Evolutionary conservation across 441 rosid species (phyloP), one percentile per base, ranked within the genome.

Genomic region (Breynia disticha): DNA sequence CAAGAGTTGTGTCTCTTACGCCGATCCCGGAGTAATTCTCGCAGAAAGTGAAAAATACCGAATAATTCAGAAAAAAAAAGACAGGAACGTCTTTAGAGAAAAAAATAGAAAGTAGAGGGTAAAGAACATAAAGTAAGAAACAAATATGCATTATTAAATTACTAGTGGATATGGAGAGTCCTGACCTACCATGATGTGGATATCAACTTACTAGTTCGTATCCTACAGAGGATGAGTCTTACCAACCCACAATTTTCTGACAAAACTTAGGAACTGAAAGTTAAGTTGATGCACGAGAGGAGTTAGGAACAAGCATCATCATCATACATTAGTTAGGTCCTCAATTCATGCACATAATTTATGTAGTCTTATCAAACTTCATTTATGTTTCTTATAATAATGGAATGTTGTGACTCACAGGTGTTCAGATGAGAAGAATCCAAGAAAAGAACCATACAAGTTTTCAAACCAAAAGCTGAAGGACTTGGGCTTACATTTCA

Each of bases 351-450:
- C n/a, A 28, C 35, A 28, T 28, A 28, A 4, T 1, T 28, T 28
- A 28, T 0, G 35, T 28, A 28, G 8, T 28, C 35, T 4, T 28
- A 28, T 4, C 4, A 28, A 28, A 28, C 35, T 28, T 28, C 8
- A 28, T 28, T 28, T 28, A 28, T 28, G 35, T 28, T n/a, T n/a
- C n/a, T n/a, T 0, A 18, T 16, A 28, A 2, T 5, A 35, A 39
- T 19, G 11, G 2, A 16, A 47, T 15, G 18, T 17, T 47, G 16
- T 11, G 12, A 52, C n/a, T 19, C n/a, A 22, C 64, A 86, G 98
- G 79, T 87, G 96, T 55, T 79, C 84, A 14, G 98, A 91, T 66
- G 90, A 91, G 72, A 79, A 67, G 67, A 86, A 77, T 55, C 95
- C 95, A 39, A 82, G 91, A 65, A 78, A 64, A 17, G 79, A 74